phyloP scores from a whole-genome alignment of 2,329 filamentous ascomycete species.

The Bimuria novae-zelandiae region DNA sequence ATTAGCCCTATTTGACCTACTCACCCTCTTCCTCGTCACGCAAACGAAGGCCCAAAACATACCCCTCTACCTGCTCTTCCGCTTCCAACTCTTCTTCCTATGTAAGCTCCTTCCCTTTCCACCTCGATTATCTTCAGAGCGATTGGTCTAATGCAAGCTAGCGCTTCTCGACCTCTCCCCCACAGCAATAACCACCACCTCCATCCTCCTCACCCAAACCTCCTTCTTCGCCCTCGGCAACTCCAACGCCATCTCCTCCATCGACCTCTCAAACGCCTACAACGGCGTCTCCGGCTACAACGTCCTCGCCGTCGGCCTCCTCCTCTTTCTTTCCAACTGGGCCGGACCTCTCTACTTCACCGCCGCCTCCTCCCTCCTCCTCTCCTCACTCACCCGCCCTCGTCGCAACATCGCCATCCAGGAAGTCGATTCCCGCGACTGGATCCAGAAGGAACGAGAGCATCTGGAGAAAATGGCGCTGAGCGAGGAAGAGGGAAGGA shows the following conservation, averaged over 20 bases:
- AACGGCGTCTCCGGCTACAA: slow-evolving; percentile 87
- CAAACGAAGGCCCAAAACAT: slow-evolving; percentile 86
- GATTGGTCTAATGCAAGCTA: slow-evolving; percentile 22
- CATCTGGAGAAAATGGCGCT: slow-evolving; percentile 27
- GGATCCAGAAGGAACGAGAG: slow-evolving; percentile 37
- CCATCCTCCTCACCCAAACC: slow-evolving; percentile 76
- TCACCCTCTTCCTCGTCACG: slow-evolving; percentile 80
- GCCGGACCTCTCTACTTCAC: slow-evolving; percentile 89
- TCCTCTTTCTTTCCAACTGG: slow-evolving; percentile 93
- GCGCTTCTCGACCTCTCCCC: slow-evolving; percentile 53
- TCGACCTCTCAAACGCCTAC: slow-evolving; percentile 93
- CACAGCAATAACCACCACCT: slow-evolving; percentile 67
- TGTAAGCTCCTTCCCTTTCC: slow-evolving; percentile 51
- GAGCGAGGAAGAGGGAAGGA: slow-evolving; percentile 19
- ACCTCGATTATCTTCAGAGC: slow-evolving; percentile 7
- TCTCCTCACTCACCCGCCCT: slow-evolving; percentile 27
- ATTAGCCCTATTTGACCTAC: slow-evolving; percentile 63
- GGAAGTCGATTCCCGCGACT: slow-evolving; percentile 30
- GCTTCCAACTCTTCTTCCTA: slow-evolving; percentile 62
- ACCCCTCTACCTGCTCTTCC: slow-evolving; percentile 79
- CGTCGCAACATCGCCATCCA: slow-evolving; percentile 23
- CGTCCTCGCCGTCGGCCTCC: slow-evolving; percentile 74
- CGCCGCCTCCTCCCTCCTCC: slow-evolving; percentile 63
- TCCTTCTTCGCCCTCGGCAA: slow-evolving; percentile 91
- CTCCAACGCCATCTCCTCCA: slow-evolving; percentile 92